Percentiles rank a stretch among this genome's conserved stretches.
These are phyloP conservation scores for Suillus tomentosus DNA, from an alignment of 768 basidiomycete genomes.

Conservation along the genomic window DNA sequence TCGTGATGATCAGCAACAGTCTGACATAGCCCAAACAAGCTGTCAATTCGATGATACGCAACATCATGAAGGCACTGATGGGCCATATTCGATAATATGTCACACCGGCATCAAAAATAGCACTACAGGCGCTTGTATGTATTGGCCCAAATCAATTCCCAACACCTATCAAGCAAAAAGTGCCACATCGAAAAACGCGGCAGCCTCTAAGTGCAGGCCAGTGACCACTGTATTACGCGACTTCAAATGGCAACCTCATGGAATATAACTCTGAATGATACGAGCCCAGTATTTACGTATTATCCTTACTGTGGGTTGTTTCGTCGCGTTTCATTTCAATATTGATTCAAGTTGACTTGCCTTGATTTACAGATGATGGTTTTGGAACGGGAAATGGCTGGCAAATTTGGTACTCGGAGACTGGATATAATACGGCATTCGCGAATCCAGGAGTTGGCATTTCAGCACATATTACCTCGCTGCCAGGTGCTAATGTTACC, in stretches of 20 bases:
- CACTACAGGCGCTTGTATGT: neutral
- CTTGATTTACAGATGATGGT: conserved; percentile 14
- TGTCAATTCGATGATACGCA: neutral
- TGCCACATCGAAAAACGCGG: neutral
- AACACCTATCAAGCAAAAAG: neutral
- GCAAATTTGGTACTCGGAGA: conserved; percentile 20
- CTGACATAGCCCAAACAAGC: neutral
- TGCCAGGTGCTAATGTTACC: conserved; percentile 26
- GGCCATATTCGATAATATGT: neutral
- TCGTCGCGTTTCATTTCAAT: neutral
- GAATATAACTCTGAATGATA: conserved; percentile 15
- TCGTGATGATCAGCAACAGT: neutral
- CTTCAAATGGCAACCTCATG: conserved; percentile 9
- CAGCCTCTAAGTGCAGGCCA: neutral
- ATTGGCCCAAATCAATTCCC: too few relatives aligned
- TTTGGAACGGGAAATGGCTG: conserved; percentile 18
- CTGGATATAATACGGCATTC: conserved; percentile 11
- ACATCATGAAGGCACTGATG: conserved; percentile 8
- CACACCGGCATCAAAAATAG: neutral
- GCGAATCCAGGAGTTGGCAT: conserved; percentile 10
- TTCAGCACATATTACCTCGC: conserved; percentile 19
- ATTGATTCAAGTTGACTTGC: too few relatives aligned
- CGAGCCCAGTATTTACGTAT: conserved; percentile 12
- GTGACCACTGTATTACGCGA: neutral
- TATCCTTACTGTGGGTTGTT: conserved; percentile 12